A percentile compares a stretch with the other conserved stretches of the same genome.
Evolutionary conservation across 768 basidiomycete species (phyloP).

Genomic region (Vararia minispora): DNA sequence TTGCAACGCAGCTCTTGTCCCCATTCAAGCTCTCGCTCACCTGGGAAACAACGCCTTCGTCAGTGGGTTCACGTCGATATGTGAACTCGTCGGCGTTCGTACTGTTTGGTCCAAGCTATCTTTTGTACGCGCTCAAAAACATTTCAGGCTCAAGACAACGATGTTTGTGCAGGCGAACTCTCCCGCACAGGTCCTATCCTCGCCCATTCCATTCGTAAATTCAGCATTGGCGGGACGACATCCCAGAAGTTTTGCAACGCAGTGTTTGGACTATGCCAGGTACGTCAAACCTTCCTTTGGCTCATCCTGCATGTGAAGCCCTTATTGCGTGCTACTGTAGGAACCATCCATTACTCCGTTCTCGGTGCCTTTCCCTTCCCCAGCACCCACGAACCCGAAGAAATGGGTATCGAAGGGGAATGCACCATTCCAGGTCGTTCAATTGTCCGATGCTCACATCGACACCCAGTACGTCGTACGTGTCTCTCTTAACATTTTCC

Average conservation of each 20-base stretch:
- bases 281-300: no score
- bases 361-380: not conserved
- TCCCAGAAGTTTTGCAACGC: constrained; percentile 2
- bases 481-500: not conserved
- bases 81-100: no score
- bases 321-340: no score
- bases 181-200: not conserved
- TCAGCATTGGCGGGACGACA: not conserved
- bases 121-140: no score
- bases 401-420: not conserved
- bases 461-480: not conserved
- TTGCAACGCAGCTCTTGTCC: no score
- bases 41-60: no score
- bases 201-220: not conserved
- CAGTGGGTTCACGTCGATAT: no score
- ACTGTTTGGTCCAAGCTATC: no score
- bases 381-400: not conserved
- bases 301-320: no score
- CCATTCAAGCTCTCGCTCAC: no score
- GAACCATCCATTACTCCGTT: constrained; percentile 1
- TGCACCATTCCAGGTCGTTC: constrained; percentile 4
- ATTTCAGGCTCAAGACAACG: no score
- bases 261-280: constrained; percentile 1
- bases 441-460: constrained; percentile 2
- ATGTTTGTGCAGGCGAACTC: constrained; percentile 2